These are phyloP conservation scores for Ettlia oleoabundans DNA, from an alignment of 139 green algal species.

Conservation along the genomic window DNA sequence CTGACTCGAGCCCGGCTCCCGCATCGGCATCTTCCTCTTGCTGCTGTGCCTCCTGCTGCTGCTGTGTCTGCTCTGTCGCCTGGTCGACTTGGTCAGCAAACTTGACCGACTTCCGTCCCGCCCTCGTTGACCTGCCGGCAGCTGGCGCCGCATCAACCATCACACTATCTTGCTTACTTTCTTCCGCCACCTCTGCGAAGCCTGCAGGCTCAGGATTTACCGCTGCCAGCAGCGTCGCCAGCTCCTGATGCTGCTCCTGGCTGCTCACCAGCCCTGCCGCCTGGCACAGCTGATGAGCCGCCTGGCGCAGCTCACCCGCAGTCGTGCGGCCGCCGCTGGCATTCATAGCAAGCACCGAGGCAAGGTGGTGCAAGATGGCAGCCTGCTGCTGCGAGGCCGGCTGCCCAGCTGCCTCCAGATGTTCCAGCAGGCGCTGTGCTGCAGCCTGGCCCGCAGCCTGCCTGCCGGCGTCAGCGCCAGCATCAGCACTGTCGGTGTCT, in stretches of 20 bases:
- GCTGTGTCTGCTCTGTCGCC: neutral
- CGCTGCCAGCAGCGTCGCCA: conserved; percentile 22
- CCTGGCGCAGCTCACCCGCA: conserved; percentile 28
- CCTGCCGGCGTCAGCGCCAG: neutral
- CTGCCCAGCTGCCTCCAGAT: neutral
- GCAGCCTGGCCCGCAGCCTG: neutral
- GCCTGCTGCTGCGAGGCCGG: conserved; percentile 11
- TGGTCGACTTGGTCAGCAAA: conserved; percentile 21
- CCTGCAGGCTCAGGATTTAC: neutral
- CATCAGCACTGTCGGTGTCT: no score
- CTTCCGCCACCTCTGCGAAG: neutral
- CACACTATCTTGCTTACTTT: no score
- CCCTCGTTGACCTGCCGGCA: neutral
- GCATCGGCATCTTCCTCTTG: no score
- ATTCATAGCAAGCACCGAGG: neutral
- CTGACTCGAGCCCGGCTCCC: no score
- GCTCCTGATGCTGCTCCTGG: conserved; percentile 28
- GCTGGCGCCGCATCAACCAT: neutral
- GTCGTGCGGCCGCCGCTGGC: neutral
- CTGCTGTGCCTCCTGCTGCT: neutral
- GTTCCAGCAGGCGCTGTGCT: neutral
- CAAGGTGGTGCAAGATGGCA: neutral
- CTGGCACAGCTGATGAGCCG: conserved; percentile 37
- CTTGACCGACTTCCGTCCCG: conserved; percentile 25
- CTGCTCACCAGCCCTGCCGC: conserved; percentile 9